Base-by-base conservation (phyloP, 352 stramenopile genomes). In the Phytophthora pini region DNA sequence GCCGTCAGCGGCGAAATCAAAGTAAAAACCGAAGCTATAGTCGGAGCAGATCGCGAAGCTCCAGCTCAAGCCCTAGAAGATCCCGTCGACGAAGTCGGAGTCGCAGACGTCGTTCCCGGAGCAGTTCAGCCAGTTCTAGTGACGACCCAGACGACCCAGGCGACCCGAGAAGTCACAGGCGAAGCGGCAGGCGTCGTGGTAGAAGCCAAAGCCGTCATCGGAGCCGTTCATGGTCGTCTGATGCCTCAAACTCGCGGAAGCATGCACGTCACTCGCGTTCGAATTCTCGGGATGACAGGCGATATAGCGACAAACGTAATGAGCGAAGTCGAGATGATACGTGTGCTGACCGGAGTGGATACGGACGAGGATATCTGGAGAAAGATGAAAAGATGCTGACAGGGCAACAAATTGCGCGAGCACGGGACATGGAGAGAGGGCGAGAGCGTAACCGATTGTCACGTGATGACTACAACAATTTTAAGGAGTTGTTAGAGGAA, bases 331-430 rank as follows among this genome's bases (percentile, higher is more conserved):
- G 46, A 27, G 53, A 62, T 32, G 63, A 34, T 41, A 64, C 39
- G 31, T 48, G 51, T 26, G 29, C 36, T 48, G 38, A 65, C 22
- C 48, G 29, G 49, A 56, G 22, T 52, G 31, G 10, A 13, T 44
- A 36, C 36, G 40, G 53, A 10, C 36, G 27, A 38, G 41, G 27
- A 48, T 31, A 29, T 22, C 44, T 24, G 10, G 56, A 48, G 1
- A 70, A 68, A 20, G 38, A 52, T 24, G 60, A 74, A n/a, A 74
- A 72, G 8, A 36, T 90, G 38, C 56, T 90, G 34, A 94, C 86
- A 1, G 86, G 86, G 0, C 83, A 92, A 50, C 84, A 93, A 68
- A 81, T 94, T 50, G 84, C 84, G 29, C 79, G 80, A 13, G 84
- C 84, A 8, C 73, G 82, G 5, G 86, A 92, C 12, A 70, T 90